Evolutionary conservation across 768 basidiomycete genomes (phyloP).

Genomic region (Podaxis sp.): DNA sequence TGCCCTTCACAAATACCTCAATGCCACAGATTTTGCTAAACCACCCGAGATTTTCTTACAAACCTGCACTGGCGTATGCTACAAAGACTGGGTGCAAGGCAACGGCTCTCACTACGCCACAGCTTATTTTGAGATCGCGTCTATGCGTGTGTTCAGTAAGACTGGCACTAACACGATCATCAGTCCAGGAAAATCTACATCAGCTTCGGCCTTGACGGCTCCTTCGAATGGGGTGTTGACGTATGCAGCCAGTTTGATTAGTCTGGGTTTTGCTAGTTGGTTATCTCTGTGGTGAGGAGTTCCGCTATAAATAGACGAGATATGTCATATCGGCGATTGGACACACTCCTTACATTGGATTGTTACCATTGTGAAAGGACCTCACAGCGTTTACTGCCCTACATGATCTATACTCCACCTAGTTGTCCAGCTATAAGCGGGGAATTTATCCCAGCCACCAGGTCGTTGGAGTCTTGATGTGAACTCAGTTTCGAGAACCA

Average conservation of each 20-base stretch:
- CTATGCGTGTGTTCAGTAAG: slow-evolving; percentile 35
- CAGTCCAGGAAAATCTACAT: not conserved
- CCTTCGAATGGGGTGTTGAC: not conserved
- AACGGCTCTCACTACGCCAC: slow-evolving; percentile 58
- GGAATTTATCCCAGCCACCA: too few species aligned
- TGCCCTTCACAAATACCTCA: slow-evolving; percentile 13
- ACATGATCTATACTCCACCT: too few species aligned
- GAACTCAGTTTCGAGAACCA: too few species aligned
- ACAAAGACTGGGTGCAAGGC: slow-evolving; percentile 71
- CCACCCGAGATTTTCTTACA: slow-evolving; percentile 48
- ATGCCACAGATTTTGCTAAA: slow-evolving; percentile 47
- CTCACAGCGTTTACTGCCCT: too few species aligned
- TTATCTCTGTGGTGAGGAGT: not conserved
- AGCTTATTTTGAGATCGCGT: slow-evolving; percentile 74
- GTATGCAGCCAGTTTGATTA: not conserved
- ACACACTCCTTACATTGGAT: not conserved
- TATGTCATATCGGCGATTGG: not conserved
- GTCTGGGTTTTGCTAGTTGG: slow-evolving; percentile 2
- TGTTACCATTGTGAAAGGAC: too few species aligned
- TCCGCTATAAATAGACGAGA: not conserved
- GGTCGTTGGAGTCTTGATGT: too few species aligned
- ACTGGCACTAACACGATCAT: slow-evolving; percentile 25
- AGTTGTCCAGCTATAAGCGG: too few species aligned
- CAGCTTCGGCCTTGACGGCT: not conserved
- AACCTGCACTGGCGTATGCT: slow-evolving; percentile 68